Conservation (phyloP, 768 basidiomycete species). For the Baorangia bicolor region DNA sequence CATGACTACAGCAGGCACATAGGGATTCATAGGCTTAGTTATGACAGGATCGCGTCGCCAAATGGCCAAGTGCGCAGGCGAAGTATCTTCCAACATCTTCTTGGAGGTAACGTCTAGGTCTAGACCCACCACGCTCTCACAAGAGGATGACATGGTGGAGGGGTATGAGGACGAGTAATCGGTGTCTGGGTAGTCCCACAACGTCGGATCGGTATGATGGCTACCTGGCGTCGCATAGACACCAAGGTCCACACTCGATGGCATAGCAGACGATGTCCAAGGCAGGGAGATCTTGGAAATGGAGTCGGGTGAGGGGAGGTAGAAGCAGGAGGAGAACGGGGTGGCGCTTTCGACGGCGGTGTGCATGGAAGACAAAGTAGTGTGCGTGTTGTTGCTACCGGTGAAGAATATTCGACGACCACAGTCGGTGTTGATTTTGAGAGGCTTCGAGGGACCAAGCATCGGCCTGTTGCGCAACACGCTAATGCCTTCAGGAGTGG, state of each 20-base stretch:
- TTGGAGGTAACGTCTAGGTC: constrained; percentile 33
- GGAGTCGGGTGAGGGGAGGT: constrained; percentile 46
- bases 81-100: constrained; percentile 31
- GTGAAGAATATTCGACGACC: constrained; percentile 37
- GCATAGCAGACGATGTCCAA: constrained; percentile 34
- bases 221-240: constrained; percentile 43
- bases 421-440: constrained; percentile 59
- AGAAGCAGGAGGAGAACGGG: constrained; percentile 57
- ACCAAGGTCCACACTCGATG: constrained; percentile 39
- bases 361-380: constrained; percentile 64
- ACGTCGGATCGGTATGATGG: constrained; percentile 49
- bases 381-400: constrained; percentile 44
- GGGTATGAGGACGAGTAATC: constrained; percentile 51
- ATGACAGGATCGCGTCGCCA: constrained; percentile 33
- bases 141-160: constrained; percentile 41
- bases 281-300: constrained; percentile 37
- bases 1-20: constrained; percentile 26
- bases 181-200: constrained; percentile 47
- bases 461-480: constrained; percentile 39
- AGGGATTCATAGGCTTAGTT: constrained; percentile 25
- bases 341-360: constrained; percentile 67
- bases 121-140: constrained; percentile 34
- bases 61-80: constrained; percentile 30
- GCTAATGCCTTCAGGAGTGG: constrained; percentile 56
- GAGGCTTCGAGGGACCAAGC: constrained; percentile 38